Evolutionary conservation across 352 stramenopile genomes (phyloP).

Genomic region (Pythium rishiriense): DNA sequence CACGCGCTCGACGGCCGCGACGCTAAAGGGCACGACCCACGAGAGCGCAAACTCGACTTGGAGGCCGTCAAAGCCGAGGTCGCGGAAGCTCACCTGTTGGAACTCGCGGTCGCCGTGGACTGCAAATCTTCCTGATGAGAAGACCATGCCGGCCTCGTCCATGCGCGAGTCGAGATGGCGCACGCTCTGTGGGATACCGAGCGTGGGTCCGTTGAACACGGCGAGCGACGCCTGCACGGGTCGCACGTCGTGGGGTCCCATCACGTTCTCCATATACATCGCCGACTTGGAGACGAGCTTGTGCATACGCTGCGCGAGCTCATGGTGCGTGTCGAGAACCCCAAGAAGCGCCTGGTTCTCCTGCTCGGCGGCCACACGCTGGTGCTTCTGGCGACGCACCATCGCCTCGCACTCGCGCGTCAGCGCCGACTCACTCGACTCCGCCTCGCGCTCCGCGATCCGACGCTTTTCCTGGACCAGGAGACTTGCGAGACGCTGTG

Average conservation of each 20-base stretch:
- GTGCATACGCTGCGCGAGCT: neutral
- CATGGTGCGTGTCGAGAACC: neutral
- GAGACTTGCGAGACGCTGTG: neutral
- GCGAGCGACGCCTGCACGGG: neutral
- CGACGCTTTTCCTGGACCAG: neutral
- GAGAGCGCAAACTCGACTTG: slow-evolving; percentile 12
- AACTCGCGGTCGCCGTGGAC: neutral
- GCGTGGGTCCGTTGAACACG: neutral
- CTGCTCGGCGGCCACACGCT: neutral
- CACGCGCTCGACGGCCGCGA: neutral
- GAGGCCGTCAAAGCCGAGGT: slow-evolving; percentile 10
- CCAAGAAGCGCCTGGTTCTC: neutral
- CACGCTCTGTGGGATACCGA: neutral
- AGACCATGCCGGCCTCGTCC: neutral
- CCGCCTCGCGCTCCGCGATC: neutral
- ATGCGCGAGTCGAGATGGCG: slow-evolving; percentile 3
- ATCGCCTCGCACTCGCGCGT: slow-evolving; percentile 16
- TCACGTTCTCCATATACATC: neutral
- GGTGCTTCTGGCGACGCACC: neutral
- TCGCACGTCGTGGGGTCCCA: neutral
- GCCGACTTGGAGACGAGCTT: slow-evolving; percentile 1
- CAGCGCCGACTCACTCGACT: neutral
- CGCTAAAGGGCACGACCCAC: slow-evolving; percentile 2
- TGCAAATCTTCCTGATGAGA: neutral
- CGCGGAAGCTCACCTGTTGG: slow-evolving; percentile 2